phyloP scores from a whole-genome alignment of 208 protist species.

The Leishmania aethiopica region DNA sequence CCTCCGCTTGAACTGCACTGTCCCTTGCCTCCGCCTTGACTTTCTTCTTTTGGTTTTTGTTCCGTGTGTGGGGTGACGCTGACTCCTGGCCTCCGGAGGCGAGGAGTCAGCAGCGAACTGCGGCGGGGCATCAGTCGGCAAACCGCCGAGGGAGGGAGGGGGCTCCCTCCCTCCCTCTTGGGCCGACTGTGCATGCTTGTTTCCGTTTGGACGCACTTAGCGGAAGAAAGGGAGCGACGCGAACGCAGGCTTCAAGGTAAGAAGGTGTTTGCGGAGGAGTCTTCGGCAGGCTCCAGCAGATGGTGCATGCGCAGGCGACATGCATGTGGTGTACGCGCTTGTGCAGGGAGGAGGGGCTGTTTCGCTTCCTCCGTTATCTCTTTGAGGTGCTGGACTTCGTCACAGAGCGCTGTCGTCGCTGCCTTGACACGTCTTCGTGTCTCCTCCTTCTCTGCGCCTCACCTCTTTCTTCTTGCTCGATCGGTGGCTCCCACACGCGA shows the following conservation, averaged over 20 bases:
- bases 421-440: not conserved
- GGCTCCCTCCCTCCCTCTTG: not conserved
- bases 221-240: not conserved
- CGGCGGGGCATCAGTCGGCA: not conserved
- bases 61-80: not conserved
- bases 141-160: not conserved
- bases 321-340: not conserved
- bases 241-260: not conserved
- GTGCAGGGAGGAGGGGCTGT: not conserved
- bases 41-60: not conserved
- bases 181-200: no score
- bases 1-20: not conserved
- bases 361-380: not conserved
- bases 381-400: not conserved
- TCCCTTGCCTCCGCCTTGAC: not conserved
- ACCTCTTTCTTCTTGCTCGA: not conserved
- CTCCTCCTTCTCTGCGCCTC: not conserved
- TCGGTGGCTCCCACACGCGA: not conserved
- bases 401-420: not conserved
- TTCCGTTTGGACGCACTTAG: no score
- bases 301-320: not conserved
- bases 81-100: not conserved
- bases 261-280: not conserved
- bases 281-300: not conserved
- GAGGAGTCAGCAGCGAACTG: not conserved